Evolutionary conservation across 306 rosid genomes (phyloP).

Genomic region (Sindora glabra): DNA sequence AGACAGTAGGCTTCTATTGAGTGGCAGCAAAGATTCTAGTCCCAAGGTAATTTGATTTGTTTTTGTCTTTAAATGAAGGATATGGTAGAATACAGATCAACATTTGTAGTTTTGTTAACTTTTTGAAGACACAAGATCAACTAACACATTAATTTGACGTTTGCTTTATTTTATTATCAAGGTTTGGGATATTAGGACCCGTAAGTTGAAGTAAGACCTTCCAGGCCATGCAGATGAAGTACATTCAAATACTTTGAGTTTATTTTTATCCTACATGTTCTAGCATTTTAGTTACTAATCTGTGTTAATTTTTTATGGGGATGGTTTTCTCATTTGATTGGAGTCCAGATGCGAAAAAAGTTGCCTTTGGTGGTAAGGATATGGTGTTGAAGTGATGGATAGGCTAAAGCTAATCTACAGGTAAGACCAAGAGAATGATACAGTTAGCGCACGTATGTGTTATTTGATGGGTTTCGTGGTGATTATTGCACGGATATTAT

Average conservation of each 20-base stretch:
- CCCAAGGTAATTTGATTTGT: slow-evolving; percentile 58
- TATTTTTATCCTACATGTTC: neutral
- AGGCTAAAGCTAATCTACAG: slow-evolving; percentile 42
- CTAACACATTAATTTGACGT: neutral
- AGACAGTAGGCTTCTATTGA: slow-evolving; percentile 87
- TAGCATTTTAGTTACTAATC: neutral
- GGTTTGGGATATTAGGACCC: slow-evolving; percentile 92
- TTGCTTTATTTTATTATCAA: slow-evolving; percentile 17
- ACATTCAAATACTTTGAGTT: slow-evolving; percentile 9
- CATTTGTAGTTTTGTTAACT: neutral
- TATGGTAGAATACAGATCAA: neutral
- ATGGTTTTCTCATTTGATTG: slow-evolving; percentile 94
- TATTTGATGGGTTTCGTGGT: slow-evolving; percentile 11
- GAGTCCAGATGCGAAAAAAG: slow-evolving; percentile 98
- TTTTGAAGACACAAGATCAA: neutral
- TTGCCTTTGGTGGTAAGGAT: slow-evolving; percentile 97
- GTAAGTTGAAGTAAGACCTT: slow-evolving; percentile 82
- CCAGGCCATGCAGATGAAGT: slow-evolving; percentile 98
- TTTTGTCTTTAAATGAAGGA: neutral
- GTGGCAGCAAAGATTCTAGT: slow-evolving; percentile 91
- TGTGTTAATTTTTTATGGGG: neutral
- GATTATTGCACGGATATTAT: neutral
- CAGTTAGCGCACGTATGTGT: neutral
- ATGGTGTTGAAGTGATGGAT: slow-evolving; percentile 90
- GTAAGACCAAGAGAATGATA: neutral